Evolutionary conservation across 1,139 yeast species (phyloP), one percentile per base, ranked within the genome.

Genomic region (Suhomyces wounanorum): DNA sequence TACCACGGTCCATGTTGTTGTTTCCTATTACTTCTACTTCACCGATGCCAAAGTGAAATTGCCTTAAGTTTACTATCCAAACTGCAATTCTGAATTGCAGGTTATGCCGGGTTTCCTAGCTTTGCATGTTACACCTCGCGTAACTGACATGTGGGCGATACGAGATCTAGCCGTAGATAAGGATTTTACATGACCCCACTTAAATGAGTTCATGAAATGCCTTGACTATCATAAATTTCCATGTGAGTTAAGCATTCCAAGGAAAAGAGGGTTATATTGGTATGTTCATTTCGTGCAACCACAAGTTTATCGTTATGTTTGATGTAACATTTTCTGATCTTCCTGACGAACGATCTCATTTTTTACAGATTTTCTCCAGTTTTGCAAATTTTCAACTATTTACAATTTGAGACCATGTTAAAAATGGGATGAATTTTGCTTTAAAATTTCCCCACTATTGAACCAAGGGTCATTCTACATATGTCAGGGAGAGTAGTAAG

Each of bases 1-100:
- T 71, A 1, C 79, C 79, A 63, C 77, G 69, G 53, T 73, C 71
- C 40, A 65, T 48, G 30, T 26, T 25, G 45, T 42, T 17, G 42
- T 25, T 25, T 21, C 23, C 6, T 3, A 8, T 14, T 39, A 16
- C 25, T 23, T 13, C 13, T 14, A 18, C 26, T 13, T 21, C 31
- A 16, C 14, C 17, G 31, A 41, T 30, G 44, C 21, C 18, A 14
- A 41, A 10, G 21, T 42, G 44, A 42, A 42, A 41, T 41, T 41
- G 30, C 35, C 42, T 6, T 11, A 26, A 14, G 42, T 26, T 26
- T 25, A 33, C 33, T 18, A 26, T 33, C 10, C 36, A 28, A 40
- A 16, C 35, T 33, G 37, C 18, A 33, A 14, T 33, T 33, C 14
- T 3, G 14, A 33, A 33, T 3, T 33, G 37, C 37, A 33, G n/a